Percentiles rank a stretch among this genome's conserved stretches.
phyloP scores from a whole-genome alignment of 1,284 basidiomycete genomes.

The Apiotrichum montevideense region DNA sequence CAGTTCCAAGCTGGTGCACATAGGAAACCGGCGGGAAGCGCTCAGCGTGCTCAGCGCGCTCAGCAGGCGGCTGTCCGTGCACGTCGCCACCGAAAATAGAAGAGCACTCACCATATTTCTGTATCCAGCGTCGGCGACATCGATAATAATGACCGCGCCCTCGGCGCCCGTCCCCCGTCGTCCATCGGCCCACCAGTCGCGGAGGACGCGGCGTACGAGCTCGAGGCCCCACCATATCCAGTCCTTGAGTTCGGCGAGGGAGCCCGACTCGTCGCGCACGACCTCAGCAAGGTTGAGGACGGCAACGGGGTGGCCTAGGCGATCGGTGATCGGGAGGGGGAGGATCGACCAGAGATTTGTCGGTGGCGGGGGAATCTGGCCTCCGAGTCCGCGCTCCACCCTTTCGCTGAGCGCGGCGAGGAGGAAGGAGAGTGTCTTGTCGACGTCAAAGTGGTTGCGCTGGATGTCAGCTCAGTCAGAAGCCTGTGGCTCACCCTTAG shows the following conservation, averaged over 20 bases:
- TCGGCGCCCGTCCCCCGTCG: slow-evolving; percentile 26
- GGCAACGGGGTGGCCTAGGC: slow-evolving; percentile 33
- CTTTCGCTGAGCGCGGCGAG: slow-evolving; percentile 23
- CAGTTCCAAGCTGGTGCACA: no score
- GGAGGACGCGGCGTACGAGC: slow-evolving; percentile 29
- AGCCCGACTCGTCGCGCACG: slow-evolving; percentile 29
- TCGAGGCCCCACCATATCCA: slow-evolving; percentile 44
- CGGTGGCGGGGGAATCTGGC: slow-evolving; percentile 24
- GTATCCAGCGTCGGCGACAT: slow-evolving; percentile 42
- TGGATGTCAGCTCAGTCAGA: slow-evolving; percentile 5
- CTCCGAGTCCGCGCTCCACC: slow-evolving; percentile 22
- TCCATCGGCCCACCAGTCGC: slow-evolving; percentile 33
- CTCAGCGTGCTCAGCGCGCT: no score
- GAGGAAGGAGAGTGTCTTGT: slow-evolving; percentile 25
- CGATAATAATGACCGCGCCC: slow-evolving; percentile 39
- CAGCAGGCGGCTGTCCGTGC: no score
- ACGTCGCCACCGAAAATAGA: no score
- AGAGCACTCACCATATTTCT: slow-evolving; percentile 40
- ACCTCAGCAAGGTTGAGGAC: slow-evolving; percentile 39
- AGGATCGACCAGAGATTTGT: slow-evolving; percentile 34
- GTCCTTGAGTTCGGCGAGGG: slow-evolving; percentile 36
- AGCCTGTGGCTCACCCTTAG: slow-evolving; percentile 32
- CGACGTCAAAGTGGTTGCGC: slow-evolving; percentile 33
- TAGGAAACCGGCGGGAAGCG: no score
- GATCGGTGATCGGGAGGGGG: slow-evolving; percentile 33